phyloP scores from a whole-genome alignment of 306 rosid species.

The Mucuna pruriens region DNA sequence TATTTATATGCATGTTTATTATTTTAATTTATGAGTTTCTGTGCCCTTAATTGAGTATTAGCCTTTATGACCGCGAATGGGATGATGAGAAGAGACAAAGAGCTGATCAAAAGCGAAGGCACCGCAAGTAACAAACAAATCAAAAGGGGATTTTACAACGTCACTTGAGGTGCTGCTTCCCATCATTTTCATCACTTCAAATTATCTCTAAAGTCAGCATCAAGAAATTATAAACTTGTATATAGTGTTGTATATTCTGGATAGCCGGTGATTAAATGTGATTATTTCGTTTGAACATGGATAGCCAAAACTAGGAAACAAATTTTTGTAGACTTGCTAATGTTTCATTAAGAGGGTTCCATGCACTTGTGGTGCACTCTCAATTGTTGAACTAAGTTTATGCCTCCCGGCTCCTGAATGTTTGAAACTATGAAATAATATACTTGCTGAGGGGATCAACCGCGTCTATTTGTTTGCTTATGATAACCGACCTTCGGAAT shows the following conservation, averaged over 20 bases:
- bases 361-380: neutral
- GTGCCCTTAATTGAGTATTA: constrained; percentile 64
- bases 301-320: constrained; percentile 29
- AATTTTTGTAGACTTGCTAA: constrained; percentile 31
- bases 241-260: constrained; percentile 59
- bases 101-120: constrained; percentile 94
- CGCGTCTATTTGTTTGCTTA: neutral
- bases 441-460: neutral
- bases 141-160: neutral
- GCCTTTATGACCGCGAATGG: constrained; percentile 89
- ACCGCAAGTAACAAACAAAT: constrained; percentile 64
- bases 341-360: constrained; percentile 16
- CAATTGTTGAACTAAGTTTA: neutral
- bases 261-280: constrained; percentile 30
- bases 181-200: too few species aligned
- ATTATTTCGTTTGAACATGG: constrained; percentile 28
- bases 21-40: neutral
- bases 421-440: neutral
- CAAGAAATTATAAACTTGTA: constrained; percentile 51
- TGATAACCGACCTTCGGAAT: neutral
- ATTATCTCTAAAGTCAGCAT: too few species aligned
- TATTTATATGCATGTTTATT: constrained; percentile 5
- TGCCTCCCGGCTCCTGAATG: neutral
- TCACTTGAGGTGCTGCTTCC: too few species aligned
- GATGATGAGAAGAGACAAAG: constrained; percentile 96